Base-by-base conservation (phyloP, 164 flowering plant species). In the Santalum album region DNA sequence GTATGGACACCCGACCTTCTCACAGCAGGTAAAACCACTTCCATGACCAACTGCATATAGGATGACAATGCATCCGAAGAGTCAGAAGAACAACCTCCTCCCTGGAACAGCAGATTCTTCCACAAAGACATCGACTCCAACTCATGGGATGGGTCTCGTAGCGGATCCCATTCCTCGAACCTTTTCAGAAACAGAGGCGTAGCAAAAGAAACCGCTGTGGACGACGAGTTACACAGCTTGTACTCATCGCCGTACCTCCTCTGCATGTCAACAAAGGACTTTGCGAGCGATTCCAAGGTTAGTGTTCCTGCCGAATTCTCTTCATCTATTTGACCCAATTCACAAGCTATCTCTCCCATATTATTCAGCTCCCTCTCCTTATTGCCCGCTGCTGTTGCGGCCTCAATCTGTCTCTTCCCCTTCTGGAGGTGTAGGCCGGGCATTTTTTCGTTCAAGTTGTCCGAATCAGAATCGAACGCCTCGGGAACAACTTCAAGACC, bases 151-250 rank as follows among this genome's bases (percentile, higher is more conserved):
- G 95, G 89, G 58, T 78, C 75, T 57, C 69, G 78, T n/a, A 88
- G 83, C 6, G 95, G 94, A 35, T 91, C 81, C 98, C 98, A 91
- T 7, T 94, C 94, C 60, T 86, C 94, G 68, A 88, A 91, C 42
- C 73, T 72, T 53, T 86, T 70, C 32, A 82, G 74, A 32, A 87
- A 72, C 35, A 84, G 56, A 25, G 90, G 95, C 38, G 82, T 58
- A 23, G 90, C 95, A 66, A 58, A 72, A 1, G 90, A 74, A 59
- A 89, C 81, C 1, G 96, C 95, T 65, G 86, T 81, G 69, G 72
- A 65, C 9, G 96, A 80, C 67, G 84, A 68, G 66, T 86, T 81
- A 60, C 83, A 82, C 6, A 88, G 56, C 59, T 81, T 84, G 54
- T 82, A 92, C 45, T 86, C 91, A 42, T 79, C 82, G 3, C 67